Percentiles rank a stretch among this genome's conserved stretches.
Evolutionary conservation across 805 yeast species (phyloP).

Genomic region (Pichia californica): DNA sequence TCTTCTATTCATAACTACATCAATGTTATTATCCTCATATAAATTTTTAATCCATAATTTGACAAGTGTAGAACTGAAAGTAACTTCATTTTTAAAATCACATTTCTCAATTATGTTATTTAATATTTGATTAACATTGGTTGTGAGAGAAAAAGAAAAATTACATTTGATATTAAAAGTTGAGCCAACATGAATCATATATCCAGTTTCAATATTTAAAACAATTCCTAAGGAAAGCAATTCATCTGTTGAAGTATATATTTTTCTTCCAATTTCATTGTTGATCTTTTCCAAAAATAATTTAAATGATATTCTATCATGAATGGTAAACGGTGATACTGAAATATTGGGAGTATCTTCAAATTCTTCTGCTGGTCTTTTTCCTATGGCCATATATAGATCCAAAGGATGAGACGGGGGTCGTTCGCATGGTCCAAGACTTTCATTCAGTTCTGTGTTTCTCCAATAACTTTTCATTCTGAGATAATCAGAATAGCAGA

Average conservation of each 20-base stretch:
- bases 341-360: not conserved
- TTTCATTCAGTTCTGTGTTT: not conserved
- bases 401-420: slow-evolving; percentile 4
- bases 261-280: slow-evolving; percentile 2
- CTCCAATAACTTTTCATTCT: slow-evolving; percentile 3
- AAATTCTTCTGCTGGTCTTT: not conserved
- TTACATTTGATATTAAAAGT: not conserved
- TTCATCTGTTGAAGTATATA: slow-evolving; percentile 4
- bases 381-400: not conserved
- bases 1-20: not conserved
- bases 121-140: slow-evolving; percentile 1
- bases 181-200: slow-evolving; percentile 10
- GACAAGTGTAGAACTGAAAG: not conserved
- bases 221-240: slow-evolving; percentile 9
- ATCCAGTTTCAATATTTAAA: slow-evolving; percentile 12
- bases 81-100: not conserved
- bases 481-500: not conserved
- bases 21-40: slow-evolving; percentile 5
- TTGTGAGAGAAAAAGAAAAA: slow-evolving; percentile 2
- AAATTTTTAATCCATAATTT: slow-evolving; percentile 3
- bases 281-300: slow-evolving; percentile 3
- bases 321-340: not conserved
- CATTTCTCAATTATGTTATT: slow-evolving; percentile 3
- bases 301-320: not conserved
- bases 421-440: not conserved